Percentiles rank a stretch among this genome's conserved stretches.
These are phyloP conservation scores for Stephania japonica DNA, from an alignment of 164 flowering plant species.

Conservation along the genomic window DNA sequence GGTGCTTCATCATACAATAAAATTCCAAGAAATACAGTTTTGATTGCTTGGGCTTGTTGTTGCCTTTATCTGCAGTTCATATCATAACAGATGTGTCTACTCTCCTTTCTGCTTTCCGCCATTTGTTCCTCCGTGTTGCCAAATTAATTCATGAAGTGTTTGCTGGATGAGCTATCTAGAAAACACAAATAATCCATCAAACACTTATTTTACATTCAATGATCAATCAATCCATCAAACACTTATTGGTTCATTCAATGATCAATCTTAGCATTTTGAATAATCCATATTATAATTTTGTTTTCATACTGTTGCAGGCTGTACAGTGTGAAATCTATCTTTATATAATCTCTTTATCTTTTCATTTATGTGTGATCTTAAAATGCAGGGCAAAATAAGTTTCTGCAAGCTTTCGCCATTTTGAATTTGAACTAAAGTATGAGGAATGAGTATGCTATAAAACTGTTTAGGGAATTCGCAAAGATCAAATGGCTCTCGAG, in stretches of 20 bases:
- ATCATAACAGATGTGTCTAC: slow-evolving; percentile 9
- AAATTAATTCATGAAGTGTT: background rate
- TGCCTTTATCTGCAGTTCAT: slow-evolving; percentile 24
- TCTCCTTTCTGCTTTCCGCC: background rate
- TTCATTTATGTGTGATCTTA: background rate
- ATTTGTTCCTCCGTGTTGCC: background rate
- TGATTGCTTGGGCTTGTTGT: slow-evolving; percentile 26
- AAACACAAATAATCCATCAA: background rate
- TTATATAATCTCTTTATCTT: slow-evolving; percentile 5
- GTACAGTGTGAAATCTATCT: background rate
- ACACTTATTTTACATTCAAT: slow-evolving; percentile 1
- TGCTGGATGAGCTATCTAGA: background rate
- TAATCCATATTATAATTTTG: slow-evolving; percentile 5
- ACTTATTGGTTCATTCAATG: slow-evolving; percentile 3
- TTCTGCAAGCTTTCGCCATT: background rate
- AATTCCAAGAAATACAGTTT: slow-evolving; percentile 12
- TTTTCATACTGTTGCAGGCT: background rate
- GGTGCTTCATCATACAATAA: slow-evolving; percentile 32
- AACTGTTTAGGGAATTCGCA: background rate
- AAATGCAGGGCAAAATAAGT: background rate
- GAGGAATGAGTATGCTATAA: background rate
- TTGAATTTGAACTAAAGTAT: background rate
- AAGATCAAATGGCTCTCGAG: background rate
- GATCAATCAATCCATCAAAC: background rate
- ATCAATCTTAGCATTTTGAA: slow-evolving; percentile 8